Evolutionary conservation across 345 rosid genomes (phyloP).

Genomic region (Chamaenerion angustifolium): DNA sequence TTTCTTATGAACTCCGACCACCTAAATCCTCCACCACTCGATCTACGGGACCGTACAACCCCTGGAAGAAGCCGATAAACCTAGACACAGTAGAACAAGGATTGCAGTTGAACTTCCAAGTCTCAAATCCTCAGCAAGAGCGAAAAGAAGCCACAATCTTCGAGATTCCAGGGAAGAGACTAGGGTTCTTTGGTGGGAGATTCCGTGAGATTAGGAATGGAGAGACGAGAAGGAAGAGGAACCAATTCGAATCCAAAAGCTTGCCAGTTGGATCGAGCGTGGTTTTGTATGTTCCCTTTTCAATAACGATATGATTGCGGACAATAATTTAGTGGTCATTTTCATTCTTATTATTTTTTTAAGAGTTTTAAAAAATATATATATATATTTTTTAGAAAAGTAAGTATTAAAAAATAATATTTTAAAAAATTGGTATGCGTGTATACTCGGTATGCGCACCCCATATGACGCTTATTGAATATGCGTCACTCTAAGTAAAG

Average conservation of each 20-base stretch:
- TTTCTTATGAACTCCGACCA: conserved; percentile 13
- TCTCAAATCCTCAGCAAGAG: background rate
- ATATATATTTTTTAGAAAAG: too few species aligned
- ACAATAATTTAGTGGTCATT: too few species aligned
- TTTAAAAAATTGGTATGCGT: too few species aligned
- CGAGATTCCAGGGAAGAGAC: background rate
- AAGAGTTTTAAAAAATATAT: too few species aligned
- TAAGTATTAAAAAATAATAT: too few species aligned
- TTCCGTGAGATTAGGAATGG: background rate
- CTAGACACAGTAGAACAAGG: background rate
- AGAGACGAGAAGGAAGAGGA: conserved; percentile 1
- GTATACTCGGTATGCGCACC: too few species aligned
- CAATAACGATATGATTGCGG: conserved; percentile 1
- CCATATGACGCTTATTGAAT: too few species aligned
- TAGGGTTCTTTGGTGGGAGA: background rate
- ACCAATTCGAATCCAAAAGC: background rate
- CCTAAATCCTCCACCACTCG: background rate
- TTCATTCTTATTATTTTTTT: too few species aligned
- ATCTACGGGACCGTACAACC: background rate
- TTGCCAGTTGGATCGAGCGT: background rate
- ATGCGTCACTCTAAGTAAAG: too few species aligned
- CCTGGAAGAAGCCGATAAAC: conserved; percentile 1
- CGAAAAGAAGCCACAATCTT: background rate
- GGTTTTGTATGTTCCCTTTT: too few species aligned
- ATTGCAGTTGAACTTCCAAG: background rate